Base-by-base conservation (phyloP, 805 yeast species). In the Wickerhamiella sergipiensis region DNA sequence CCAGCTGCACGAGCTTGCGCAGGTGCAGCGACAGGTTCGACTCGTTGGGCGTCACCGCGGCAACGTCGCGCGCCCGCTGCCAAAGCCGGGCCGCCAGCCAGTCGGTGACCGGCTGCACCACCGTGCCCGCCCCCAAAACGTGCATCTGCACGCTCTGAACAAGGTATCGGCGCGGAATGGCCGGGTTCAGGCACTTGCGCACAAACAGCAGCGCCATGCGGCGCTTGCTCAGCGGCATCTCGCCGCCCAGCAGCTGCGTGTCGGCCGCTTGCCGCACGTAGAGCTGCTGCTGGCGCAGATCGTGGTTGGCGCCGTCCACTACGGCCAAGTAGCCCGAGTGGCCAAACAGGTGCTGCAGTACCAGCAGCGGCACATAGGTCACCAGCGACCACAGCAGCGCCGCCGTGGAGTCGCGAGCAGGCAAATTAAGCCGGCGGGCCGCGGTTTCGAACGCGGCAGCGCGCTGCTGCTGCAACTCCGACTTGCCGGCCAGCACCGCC, bases 131-230 rank as follows among this genome's bases (percentile, higher is more conserved):
- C 17, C 39, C 39, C 18, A 45, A 12, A 13, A n/a, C 39, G 17
- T 26, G 38, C 22, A 26, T 18, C 33, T 47, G 48, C 38, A 51
- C 21, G n/a, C 50, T 47, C 46, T 51, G 53, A 6, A 51, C 42
- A 47, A 51, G 45, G 39, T 24, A 24, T 19, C 50, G 47, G 9
- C 42, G 39, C 13, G 50, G 48, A 8, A 50, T 31, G 31, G 33
- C 33, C 12, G 43, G 48, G 29, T 38, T n/a, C 39, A 39, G 18
- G 31, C 39, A 36, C 12, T 43, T 39, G 23, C 31, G 15, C 19
- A 47, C 19, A 7, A 44, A 40, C 22, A 46, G 18, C n/a, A 19
- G n/a, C 7, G 40, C 29, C 9, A 17, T 18, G 39, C 47, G 43
- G 24, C 48, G 22, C 43, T 38, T 9, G 21, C 43, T 29, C 33